These are phyloP conservation scores for Aspergillus wentii DNA, from an alignment of 495 filamentous ascomycete species.

Conservation along the genomic window DNA sequence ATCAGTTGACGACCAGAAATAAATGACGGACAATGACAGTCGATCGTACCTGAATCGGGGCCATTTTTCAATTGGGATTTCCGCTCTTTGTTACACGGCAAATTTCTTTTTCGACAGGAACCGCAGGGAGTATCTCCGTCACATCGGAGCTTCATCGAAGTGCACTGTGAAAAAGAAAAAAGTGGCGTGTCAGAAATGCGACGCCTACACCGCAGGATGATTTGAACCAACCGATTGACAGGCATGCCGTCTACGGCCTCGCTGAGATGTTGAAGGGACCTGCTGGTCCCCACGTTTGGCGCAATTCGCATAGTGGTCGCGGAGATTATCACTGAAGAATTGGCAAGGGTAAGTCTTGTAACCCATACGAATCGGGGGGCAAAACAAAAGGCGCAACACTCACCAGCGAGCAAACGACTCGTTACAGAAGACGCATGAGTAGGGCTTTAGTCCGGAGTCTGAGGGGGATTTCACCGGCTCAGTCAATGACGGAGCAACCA, in stretches of 20 bases:
- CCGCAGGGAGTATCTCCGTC: constrained; percentile 44
- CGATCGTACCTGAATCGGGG: constrained; percentile 14
- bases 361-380: not conserved
- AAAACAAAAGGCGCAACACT: constrained; percentile 6
- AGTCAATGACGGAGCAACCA: constrained; percentile 6
- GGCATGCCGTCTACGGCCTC: constrained; percentile 42
- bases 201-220: not conserved
- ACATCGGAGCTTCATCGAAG: constrained; percentile 49
- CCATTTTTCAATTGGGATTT: constrained; percentile 8
- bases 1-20: too few species aligned
- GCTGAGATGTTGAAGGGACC: constrained; percentile 42
- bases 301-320: constrained; percentile 42
- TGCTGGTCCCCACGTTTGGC: constrained; percentile 34
- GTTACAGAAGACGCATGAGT: constrained; percentile 40
- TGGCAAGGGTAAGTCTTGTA: not conserved
- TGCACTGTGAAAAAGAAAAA: constrained; percentile 28
- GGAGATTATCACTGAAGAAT: constrained; percentile 36
- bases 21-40: not conserved
- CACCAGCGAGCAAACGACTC: constrained; percentile 45
- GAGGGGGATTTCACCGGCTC: constrained; percentile 8
- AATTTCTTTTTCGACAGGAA: constrained; percentile 39
- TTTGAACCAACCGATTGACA: constrained; percentile 35
- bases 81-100: constrained; percentile 37
- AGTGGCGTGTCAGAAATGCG: not conserved
- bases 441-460: constrained; percentile 45